A percentile compares a stretch with the other conserved stretches of the same genome.
Conservation (phyloP, 139 green algal species). For the Chlorella sorokiniana region DNA sequence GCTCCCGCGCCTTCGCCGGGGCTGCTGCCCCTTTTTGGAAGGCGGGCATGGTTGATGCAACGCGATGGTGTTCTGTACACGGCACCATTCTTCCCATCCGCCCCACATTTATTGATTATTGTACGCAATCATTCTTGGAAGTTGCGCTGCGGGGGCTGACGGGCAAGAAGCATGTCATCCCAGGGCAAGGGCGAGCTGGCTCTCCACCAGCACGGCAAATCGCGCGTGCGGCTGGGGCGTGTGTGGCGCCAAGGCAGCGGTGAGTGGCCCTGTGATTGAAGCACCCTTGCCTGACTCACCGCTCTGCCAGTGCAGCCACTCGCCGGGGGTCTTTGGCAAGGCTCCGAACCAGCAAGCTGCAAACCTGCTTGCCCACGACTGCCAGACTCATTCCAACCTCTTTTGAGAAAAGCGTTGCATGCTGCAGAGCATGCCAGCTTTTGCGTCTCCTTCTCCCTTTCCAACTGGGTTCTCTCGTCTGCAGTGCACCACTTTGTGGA, state of each 20-base stretch:
- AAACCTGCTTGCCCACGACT: too few relatives aligned
- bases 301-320: neutral
- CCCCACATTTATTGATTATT: too few relatives aligned
- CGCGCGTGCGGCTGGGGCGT: constrained; percentile 72
- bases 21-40: too few relatives aligned
- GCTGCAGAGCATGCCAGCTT: neutral
- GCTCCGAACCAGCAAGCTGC: too few relatives aligned
- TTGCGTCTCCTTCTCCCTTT: neutral
- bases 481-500: constrained; percentile 83
- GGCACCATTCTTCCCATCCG: too few relatives aligned
- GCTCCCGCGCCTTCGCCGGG: too few relatives aligned
- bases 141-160: neutral
- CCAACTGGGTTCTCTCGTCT: neutral
- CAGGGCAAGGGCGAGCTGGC: constrained; percentile 39
- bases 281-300: too few relatives aligned
- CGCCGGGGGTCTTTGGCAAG: neutral
- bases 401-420: neutral
- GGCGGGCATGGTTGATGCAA: too few relatives aligned
- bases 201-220: constrained; percentile 89
- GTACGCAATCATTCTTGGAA: neutral
- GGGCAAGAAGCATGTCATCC: neutral
- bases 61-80: too few relatives aligned
- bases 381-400: neutral
- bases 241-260: constrained; percentile 74
- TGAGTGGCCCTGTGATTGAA: neutral